Evolutionary conservation across 495 filamentous ascomycete species (phyloP), one percentile per base, ranked within the genome.

Genomic region (Darksidea phi): DNA sequence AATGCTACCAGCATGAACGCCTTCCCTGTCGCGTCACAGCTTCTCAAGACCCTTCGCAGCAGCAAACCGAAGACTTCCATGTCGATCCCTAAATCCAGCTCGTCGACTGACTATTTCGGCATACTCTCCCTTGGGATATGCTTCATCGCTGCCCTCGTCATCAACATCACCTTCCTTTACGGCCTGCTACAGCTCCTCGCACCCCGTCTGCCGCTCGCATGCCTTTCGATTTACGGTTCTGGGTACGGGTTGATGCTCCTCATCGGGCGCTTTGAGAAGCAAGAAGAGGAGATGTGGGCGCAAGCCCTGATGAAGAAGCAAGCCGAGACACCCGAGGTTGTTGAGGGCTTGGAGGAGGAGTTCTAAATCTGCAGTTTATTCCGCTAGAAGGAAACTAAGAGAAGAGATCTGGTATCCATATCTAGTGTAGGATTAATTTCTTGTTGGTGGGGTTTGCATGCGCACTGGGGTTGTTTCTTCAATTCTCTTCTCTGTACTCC

Each of bases 181-280:
- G 41, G 15, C 13, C 15, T 43, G 41, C 18, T 43, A 13, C 13
- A 20, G 6, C 4, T 43, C 5, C 41, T 43, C 6, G 41, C 41
- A 43, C 41, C 41, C 41, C 41, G 18, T 6, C 41, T 43, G 41
- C 41, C 41, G 41, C 41, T 43, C 41, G 41, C 41, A n/a, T 43
- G 4, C 18, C 15, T 20, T 15, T 3, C 5, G 13, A 43, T 43
- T 15, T 43, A 43, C 41, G 41, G 41, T 13, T n/a, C 15, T 20
- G 41, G 41, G 6, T 43, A 43, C 18, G 41, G 41, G 18, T 43
- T 43, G 41, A 43, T 43, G 41, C 41, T 43, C 3, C 13, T 43
- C 41, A 43, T 43, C 15, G 41, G 41, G 41, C 13, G 18, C 15
- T 43, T 43, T 15, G 41, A 43, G 41, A 13, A 43, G 41, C 13